Conservation (phyloP, 306 rosid genomes). For the Cucurbita moschata region DNA sequence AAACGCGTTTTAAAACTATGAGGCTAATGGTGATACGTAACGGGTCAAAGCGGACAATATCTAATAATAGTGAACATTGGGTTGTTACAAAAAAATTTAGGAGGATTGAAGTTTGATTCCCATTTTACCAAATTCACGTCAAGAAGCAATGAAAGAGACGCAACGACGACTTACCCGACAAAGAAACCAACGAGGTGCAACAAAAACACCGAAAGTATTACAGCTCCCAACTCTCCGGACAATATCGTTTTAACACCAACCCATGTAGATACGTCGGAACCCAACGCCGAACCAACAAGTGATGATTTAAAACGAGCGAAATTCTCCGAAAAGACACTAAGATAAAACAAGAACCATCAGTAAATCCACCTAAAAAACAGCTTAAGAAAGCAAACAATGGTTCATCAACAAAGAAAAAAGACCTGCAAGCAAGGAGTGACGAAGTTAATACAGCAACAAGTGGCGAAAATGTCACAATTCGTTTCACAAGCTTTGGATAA, state of each 20-base stretch:
- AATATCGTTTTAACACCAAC: conserved; percentile 2
- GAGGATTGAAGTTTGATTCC: too few species aligned
- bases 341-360: neutral
- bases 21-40: too few species aligned
- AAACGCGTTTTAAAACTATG: too few species aligned
- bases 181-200: conserved; percentile 26
- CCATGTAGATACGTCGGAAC: conserved; percentile 12
- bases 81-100: too few species aligned
- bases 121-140: too few species aligned
- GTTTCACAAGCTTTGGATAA: conserved; percentile 14
- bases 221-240: conserved; percentile 16
- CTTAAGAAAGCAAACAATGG: too few species aligned
- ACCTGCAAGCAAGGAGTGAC: conserved; percentile 37
- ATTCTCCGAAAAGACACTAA: conserved; percentile 29
- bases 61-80: too few species aligned
- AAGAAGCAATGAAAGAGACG: neutral
- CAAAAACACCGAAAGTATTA: conserved; percentile 20
- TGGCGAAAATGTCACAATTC: conserved; percentile 18
- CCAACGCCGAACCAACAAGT: conserved; percentile 4
- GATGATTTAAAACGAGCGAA: conserved; percentile 12
- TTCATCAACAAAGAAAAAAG: neutral
- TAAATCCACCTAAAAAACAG: too few species aligned
- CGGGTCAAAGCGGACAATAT: too few species aligned
- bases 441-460: conserved; percentile 30
- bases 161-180: conserved; percentile 13